Base-by-base conservation (phyloP, 306 rosid species). In the Lathyrus tuberosus region DNA sequence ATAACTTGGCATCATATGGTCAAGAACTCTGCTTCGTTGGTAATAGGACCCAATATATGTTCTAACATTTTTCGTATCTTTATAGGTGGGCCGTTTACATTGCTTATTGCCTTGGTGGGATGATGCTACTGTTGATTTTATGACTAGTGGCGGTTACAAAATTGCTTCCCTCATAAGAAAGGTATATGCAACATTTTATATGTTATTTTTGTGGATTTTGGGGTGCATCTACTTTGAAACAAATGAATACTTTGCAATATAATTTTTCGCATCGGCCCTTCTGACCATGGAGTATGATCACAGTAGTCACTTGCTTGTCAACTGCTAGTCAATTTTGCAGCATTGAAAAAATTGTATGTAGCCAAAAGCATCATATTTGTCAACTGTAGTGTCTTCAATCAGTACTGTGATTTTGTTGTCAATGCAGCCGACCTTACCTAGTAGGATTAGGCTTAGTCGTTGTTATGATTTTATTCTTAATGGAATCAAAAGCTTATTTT, bases 41-140 rank as follows among this genome's bases (percentile, higher is more conserved):
- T 20, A 20, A 20, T 20, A 20, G 22, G 22, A 20, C 22, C 22
- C 22, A 20, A 20, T 20, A 20, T 20, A 20, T 20, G 22, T 20
- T 20, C 22, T 20, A 20, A 20, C 22, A 20, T 20, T 20, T 20
- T 20, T 20, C 22, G 22, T 52, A 49, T 75, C 31, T 76, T 73
- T 59, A 46, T 75, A 88, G 96, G 81, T 85, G 11, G 92, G 92
- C 22, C 96, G 97, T 68, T 83, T 88, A 87, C 97, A 94, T 79
- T 90, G 97, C 76, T 74, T 81, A 70, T 35, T 85, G 44, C 97
- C 98, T 38, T 90, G 95, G 95, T 88, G 96, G 96, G 88, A 87
- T 72, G 95, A 94, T 80, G 91, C 92, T 51, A 76, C 90, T 5
- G 96, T 88, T 56, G 86, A 80, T 80, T 94, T 94, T 71, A 88